Conservation (phyloP, 2,329 filamentous ascomycete species). For the Fusarium ambrosium region DNA sequence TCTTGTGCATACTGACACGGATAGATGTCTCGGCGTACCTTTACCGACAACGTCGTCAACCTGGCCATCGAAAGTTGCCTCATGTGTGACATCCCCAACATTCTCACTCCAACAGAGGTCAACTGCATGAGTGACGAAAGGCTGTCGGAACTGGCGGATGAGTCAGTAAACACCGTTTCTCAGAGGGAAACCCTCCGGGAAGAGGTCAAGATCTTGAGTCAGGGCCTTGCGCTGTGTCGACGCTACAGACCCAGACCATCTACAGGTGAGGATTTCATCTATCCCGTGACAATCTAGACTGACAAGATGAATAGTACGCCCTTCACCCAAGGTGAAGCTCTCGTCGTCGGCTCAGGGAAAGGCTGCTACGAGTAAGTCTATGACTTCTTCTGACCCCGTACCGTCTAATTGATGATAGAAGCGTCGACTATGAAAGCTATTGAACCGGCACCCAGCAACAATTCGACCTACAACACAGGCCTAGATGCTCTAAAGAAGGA, state of each 20-base stretch:
- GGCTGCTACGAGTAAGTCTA: not conserved
- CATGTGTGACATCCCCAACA: conserved; percentile 54
- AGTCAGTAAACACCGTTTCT: conserved; percentile 8
- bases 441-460: not conserved
- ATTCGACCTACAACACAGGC: not conserved
- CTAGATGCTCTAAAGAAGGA: not conserved
- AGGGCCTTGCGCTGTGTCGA: conserved; percentile 21
- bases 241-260: conserved; percentile 19
- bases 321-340: not conserved
- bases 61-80: conserved; percentile 64
- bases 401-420: not conserved
- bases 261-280: conserved; percentile 16
- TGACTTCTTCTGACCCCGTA: too few relatives aligned
- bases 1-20: not conserved
- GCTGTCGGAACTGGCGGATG: conserved; percentile 25
- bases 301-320: conserved; percentile 1
- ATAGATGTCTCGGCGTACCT: conserved; percentile 58
- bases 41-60: conserved; percentile 63
- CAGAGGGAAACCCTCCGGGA: conserved; percentile 20
- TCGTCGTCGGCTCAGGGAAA: not conserved
- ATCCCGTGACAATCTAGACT: not conserved
- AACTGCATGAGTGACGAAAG: conserved; percentile 23
- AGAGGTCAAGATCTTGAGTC: conserved; percentile 24
- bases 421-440: not conserved
- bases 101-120: conserved; percentile 54